Base-by-base conservation (phyloP, 139 green algal species). In the Yamagishiella unicocca region DNA sequence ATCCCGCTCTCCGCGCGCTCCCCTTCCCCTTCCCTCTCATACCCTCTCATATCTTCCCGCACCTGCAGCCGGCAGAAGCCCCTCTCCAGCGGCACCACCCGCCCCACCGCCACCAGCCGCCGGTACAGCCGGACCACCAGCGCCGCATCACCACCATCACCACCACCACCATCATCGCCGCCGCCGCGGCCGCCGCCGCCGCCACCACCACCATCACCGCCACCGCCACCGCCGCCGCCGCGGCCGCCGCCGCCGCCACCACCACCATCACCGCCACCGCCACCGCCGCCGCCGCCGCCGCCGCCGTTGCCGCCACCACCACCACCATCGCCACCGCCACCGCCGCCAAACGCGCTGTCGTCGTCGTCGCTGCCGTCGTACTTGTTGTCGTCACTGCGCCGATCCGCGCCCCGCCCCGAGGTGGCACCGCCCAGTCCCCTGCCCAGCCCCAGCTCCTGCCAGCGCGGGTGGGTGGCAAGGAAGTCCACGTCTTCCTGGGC, bases 41-140 rank as follows among this genome's bases (percentile, higher is more conserved):
- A n/a, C n/a, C n/a, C n/a, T n/a, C n/a, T n/a, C n/a, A n/a, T 58
- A 17, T 17, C 50, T 58, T 67, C 27, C 76, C 4, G 8, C 37
- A 74, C 66, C 78, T 91, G 88, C 61, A 91, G 7, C 35, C 76
- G 55, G 58, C 83, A 89, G 55, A 89, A 89, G 42, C 84, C 89
- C 53, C 88, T 42, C 78, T 92, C 89, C 38, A 80, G 76, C 2
- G 71, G 61, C 42, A 92, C 71, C 80, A 92, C 45, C 35, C 79
- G 58, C 37, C 88, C 88, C 54, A 17, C 27, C 25, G 43, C 64
- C 61, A 88, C 79, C 84, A 92, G 62, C 35, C 31, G 46, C n/a
- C 38, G 35, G 27, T 90, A 90, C 62, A 88, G 75, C 61, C 45
- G 62, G 6, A 58, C 54, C 6, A 89, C 78, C 67, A 91, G 35